Conservation (phyloP, 345 rosid species). For the Sonneratia caseolaris region DNA sequence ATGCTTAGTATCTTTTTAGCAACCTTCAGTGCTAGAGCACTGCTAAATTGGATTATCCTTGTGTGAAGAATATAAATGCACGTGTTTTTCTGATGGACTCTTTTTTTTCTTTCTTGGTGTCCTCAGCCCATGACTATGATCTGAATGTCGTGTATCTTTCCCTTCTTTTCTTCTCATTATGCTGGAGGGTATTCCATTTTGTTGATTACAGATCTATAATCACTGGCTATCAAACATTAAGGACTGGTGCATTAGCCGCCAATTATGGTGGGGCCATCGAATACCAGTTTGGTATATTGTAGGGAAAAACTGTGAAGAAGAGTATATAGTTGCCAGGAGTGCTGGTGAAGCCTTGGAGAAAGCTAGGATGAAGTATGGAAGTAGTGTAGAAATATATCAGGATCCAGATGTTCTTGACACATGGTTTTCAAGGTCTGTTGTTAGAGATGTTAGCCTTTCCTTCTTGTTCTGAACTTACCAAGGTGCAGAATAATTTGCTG, state of each 20-base stretch:
- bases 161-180: conserved; percentile 2
- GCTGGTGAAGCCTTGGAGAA: conserved; percentile 70
- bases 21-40: background rate
- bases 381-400: conserved; percentile 75
- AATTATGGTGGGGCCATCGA: conserved; percentile 99
- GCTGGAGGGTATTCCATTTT: background rate
- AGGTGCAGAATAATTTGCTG: background rate
- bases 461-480: background rate
- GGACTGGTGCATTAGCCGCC: conserved; percentile 99
- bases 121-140: background rate
- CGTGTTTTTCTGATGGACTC: background rate
- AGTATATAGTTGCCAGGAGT: conserved; percentile 69
- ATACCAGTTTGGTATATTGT: conserved; percentile 96
- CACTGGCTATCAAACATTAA: conserved; percentile 96
- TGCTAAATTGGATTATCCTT: background rate
- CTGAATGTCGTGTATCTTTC: background rate
- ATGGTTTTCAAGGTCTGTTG: conserved; percentile 91
- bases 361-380: conserved; percentile 73
- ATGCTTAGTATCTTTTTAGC: background rate
- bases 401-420: conserved; percentile 99
- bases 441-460: conserved; percentile 8
- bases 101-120: background rate
- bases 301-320: conserved; percentile 80
- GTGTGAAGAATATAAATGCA: background rate
- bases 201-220: conserved; percentile 59